Conservation (phyloP, 2,329 filamentous ascomycete genomes). For the Scleromitrula shiraiana region DNA sequence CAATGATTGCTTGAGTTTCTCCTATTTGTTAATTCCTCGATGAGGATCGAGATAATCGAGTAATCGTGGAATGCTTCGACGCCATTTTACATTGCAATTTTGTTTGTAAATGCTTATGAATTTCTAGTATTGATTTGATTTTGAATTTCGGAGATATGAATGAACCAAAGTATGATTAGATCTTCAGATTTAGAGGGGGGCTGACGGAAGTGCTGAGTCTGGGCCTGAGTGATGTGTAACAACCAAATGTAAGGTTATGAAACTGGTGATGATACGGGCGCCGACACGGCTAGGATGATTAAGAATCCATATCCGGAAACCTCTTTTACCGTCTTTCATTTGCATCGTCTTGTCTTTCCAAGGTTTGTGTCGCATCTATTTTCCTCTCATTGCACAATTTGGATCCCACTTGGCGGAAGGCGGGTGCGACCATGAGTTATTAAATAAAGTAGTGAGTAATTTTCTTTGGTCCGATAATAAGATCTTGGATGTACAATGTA, state of each 20-base stretch:
- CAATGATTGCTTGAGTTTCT: not conserved
- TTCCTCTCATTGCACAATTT: not conserved
- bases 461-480: not conserved
- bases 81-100: too few relatives aligned
- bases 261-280: slow-evolving; percentile 4
- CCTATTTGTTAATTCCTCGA: not conserved
- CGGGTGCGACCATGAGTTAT: slow-evolving; percentile 1
- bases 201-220: too few relatives aligned
- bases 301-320: not conserved
- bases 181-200: too few relatives aligned
- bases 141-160: too few relatives aligned
- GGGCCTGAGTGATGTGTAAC: not conserved
- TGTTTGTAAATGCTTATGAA: too few relatives aligned
- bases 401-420: not conserved
- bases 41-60: not conserved
- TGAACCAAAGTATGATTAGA: too few relatives aligned
- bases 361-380: not conserved
- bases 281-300: not conserved
- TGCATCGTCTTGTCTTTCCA: not conserved
- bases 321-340: not conserved
- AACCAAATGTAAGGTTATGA: not conserved
- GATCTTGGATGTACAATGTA: not conserved
- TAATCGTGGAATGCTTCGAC: too few relatives aligned
- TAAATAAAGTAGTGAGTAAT: not conserved
- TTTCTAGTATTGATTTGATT: too few relatives aligned